Evolutionary conservation across 441 rosid genomes (phyloP).

Genomic region (Gossypium armourianum): DNA sequence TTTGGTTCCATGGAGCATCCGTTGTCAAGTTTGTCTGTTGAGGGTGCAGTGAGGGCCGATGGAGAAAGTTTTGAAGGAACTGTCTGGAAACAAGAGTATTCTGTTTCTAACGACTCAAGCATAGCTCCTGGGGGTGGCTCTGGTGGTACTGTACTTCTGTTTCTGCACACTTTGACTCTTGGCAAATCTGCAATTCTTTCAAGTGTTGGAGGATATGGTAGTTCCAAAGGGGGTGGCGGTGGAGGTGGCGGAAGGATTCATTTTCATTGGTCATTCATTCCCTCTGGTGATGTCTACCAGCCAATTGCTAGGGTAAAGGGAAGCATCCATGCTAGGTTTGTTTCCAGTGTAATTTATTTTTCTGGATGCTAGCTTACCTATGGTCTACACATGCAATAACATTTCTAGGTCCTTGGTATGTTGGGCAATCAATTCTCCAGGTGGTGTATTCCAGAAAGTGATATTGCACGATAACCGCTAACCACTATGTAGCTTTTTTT

Average conservation of each 20-base stretch:
- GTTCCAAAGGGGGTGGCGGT: constrained; percentile 71
- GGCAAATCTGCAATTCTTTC: constrained; percentile 70
- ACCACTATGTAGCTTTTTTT: not conserved
- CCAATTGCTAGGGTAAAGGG: constrained; percentile 86
- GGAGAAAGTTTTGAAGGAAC: constrained; percentile 55
- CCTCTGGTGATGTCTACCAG: constrained; percentile 94
- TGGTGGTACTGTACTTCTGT: constrained; percentile 85
- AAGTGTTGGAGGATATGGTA: constrained; percentile 78
- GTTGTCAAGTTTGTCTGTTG: constrained; percentile 59
- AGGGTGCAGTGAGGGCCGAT: constrained; percentile 73
- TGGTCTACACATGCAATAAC: not conserved
- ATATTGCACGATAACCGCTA: not conserved
- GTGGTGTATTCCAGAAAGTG: not conserved
- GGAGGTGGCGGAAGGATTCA: constrained; percentile 99
- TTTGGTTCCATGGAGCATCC: constrained; percentile 96
- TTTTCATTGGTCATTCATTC: constrained; percentile 93
- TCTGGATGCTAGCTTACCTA: not conserved
- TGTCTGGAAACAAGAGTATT: constrained; percentile 19
- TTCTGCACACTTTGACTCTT: constrained; percentile 52
- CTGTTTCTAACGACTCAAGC: constrained; percentile 24
- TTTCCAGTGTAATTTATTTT: constrained; percentile 18
- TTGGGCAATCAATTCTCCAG: not conserved
- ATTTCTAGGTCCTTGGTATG: not conserved
- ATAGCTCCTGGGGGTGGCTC: constrained; percentile 91
- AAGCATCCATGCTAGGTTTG: constrained; percentile 43